Percentiles rank a stretch among this genome's conserved stretches.
phyloP scores from a whole-genome alignment of 1,284 basidiomycete genomes.

The Papiliotrema terrestris region DNA sequence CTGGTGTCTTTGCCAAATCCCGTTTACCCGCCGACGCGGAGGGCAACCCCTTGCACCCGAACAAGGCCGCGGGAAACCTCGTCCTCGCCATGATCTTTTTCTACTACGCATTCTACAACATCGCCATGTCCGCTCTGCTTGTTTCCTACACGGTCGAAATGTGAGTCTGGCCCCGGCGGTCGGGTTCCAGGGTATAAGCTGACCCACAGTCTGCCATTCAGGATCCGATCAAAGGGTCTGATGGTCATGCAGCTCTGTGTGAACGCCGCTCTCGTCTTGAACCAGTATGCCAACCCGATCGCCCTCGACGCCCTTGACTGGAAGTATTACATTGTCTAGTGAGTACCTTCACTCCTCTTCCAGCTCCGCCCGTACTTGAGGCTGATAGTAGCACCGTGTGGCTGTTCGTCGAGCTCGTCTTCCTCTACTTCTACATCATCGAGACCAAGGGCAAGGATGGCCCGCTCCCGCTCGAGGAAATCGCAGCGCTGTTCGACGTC shows the following conservation, averaged over 20 bases:
- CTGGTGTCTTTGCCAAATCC: constrained; percentile 53
- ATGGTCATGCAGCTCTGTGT: constrained; percentile 52
- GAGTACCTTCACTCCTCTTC: background rate
- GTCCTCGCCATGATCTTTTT: constrained; percentile 40
- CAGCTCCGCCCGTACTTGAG: constrained; percentile 1
- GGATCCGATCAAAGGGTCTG: constrained; percentile 70
- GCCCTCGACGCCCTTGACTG: constrained; percentile 60
- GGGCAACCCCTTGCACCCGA: constrained; percentile 10
- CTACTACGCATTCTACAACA: constrained; percentile 50
- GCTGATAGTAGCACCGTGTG: constrained; percentile 26
- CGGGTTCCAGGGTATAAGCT: background rate
- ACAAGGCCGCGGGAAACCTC: constrained; percentile 25
- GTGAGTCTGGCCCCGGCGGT: background rate
- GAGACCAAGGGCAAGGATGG: constrained; percentile 45
- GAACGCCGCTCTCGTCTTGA: constrained; percentile 58
- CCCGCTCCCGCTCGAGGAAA: constrained; percentile 43
- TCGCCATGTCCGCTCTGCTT: constrained; percentile 48
- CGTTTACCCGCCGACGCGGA: constrained; percentile 36
- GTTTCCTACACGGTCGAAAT: constrained; percentile 54
- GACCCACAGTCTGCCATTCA: constrained; percentile 54
- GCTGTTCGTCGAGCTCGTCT: constrained; percentile 44
- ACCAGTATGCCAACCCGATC: constrained; percentile 77
- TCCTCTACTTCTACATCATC: constrained; percentile 42
- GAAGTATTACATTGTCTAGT: constrained; percentile 55
- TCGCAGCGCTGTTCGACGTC: constrained; percentile 21